Base-by-base conservation (phyloP, 176 grass and related monocot species). In the Oryza glaberrima region DNA sequence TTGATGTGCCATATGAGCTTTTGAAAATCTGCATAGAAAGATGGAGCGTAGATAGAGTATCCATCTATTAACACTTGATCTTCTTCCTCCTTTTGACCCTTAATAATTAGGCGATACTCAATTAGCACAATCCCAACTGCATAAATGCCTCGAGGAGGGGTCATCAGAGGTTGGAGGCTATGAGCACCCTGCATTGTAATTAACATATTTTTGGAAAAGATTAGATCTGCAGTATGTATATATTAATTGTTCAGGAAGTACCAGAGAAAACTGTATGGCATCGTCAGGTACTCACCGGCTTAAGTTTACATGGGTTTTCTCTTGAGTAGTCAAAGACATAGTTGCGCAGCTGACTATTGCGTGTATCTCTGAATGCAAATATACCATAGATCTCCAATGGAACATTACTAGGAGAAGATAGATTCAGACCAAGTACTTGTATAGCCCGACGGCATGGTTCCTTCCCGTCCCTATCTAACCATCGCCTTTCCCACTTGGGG, bases 1-100 rank as follows among this genome's bases (percentile, higher is more conserved):
- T 78, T 78, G n/a, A 78, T 65, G 22, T 45, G 58, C 58, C 58
- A 78, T 19, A 28, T 58, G 12, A 78, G 58, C n/a, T 56, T 65
- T 28, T 45, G 4, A 65, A 28, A 22, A 9, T 78, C 60, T 44
- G 1, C 11, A 17, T 65, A 78, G 20, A 78, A 78, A 26, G 36
- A 65, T 12, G 56, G 56, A 61, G 56, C 56, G 3, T 61, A n/a
- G 56, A 61, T 61, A 22, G 19, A 61, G 20, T 61, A 61, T 12
- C 19, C 56, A 61, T 61, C 56, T 22, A 61, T 61, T 61, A 56
- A 56, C 14, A 56, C 17, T 20, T 56, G 52, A 56, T 56, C 52
- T 56, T 20, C 52, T 6, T 56, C 17, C 52, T 56, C 52, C n/a
- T 61, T 22, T 22, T 61, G 56, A 61, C 20, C 56, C 56, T 61